Base-by-base conservation (phyloP, 1,139 yeast species). In the Debaryomycetaceae sp. region DNA sequence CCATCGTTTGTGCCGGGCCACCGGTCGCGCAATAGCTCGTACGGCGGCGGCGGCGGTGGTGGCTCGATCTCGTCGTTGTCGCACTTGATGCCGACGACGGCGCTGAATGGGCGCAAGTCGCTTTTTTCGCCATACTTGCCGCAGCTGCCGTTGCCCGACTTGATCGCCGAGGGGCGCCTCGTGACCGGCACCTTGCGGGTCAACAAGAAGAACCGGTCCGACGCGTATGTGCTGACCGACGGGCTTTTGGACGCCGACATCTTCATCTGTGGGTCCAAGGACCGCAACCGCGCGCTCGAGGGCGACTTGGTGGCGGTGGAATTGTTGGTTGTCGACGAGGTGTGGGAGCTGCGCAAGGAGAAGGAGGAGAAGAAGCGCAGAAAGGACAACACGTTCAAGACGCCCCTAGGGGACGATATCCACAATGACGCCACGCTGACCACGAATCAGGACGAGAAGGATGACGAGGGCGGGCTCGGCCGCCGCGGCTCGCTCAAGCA, bases 241-340 rank as follows among this genome's bases (percentile, higher is more conserved):
- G 96, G 96, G 2, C 71, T 89, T 27, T 69, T 91, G 41, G 98
- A 91, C 58, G 95, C 97, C 0, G 98, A 91, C 56, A 86, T 91
- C 40, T 91, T 88, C 53, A 91, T 91, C 43, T 93, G 97, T 64
- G 98, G 98, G 9, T 89, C 97, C n/a, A 91, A 91, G 56, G 98
- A 91, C 58, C 84, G 98, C 54, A 91, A 91, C 58, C 79, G 98
- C 53, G 97, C 98, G 8, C 66, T 91, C 33, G 98, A 91, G 59
- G 96, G 97, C 34, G 98, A 91, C 54, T 65, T 86, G 37, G 98
- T 91, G 21, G 98, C 98, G 0, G 88, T 91, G 15, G 98, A 91
- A 56, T 70, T 91, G 39, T 72, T 91, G 37, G 86, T 85, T 13
- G 98, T 91, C 16, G 96, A 91, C 56, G 98, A 91, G 53, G 98